Evolutionary conservation across 371 early-diverging fungal species (phyloP).

Genomic region (Fennellomyces sp.): DNA sequence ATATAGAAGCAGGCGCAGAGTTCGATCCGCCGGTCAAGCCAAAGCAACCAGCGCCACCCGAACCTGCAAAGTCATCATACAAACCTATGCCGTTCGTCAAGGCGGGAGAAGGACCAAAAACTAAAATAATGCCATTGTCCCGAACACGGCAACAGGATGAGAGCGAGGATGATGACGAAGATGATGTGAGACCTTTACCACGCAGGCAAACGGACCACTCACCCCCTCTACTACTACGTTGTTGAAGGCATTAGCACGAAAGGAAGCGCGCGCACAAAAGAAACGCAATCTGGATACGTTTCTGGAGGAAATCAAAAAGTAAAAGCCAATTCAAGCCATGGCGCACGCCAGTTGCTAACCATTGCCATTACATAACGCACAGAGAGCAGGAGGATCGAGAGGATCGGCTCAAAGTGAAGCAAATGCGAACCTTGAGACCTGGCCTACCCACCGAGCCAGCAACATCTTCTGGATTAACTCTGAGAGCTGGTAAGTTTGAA

Average conservation of each 20-base stretch:
- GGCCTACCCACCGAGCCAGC: neutral
- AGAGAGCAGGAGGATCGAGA: conserved; percentile 49
- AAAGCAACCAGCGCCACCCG: neutral
- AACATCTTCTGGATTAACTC: conserved; percentile 15
- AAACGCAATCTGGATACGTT: conserved; percentile 86
- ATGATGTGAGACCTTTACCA: conserved; percentile 20
- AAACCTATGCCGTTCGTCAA: conserved; percentile 52
- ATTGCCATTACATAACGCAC: conserved; percentile 29
- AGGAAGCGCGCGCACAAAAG: conserved; percentile 52
- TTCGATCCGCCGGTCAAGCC: neutral
- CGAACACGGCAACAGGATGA: conserved; percentile 12
- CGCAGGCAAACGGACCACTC: neutral
- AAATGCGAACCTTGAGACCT: neutral
- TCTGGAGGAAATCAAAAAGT: conserved; percentile 83
- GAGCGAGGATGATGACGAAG: conserved; percentile 33
- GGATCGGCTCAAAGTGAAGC: conserved; percentile 19
- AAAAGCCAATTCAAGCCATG: conserved; percentile 7
- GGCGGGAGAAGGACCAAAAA: conserved; percentile 30
- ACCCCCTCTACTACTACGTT: neutral
- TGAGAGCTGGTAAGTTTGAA: conserved; percentile 44
- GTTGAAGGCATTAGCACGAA: conserved; percentile 23
- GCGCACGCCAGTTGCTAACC: too few species aligned
- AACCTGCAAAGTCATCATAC: conserved; percentile 14
- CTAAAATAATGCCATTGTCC: conserved; percentile 38
- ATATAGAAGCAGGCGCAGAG: neutral